Evolutionary conservation across 768 basidiomycete genomes (phyloP), one percentile per base, ranked within the genome.

Genomic region (Rhodotorula graminis): DNA sequence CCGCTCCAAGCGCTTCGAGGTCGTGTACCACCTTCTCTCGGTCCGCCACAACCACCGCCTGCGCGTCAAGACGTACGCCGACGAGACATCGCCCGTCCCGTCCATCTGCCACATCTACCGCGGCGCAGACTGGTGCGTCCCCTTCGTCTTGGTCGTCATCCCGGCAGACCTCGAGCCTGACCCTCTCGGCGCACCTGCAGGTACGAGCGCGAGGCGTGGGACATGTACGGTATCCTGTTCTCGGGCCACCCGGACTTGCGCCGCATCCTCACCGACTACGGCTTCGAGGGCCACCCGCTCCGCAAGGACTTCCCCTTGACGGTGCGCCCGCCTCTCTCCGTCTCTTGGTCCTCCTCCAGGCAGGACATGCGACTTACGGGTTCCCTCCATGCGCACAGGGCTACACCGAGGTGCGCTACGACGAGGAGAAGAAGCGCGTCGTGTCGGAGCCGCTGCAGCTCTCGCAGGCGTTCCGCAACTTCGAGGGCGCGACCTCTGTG

Each of bases 201-300:
- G 90, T 97, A 96, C 81, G 96, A 99, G 82, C 86, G 96, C 70
- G 96, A 99, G 82, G 89, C 91, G 42, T 99, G 95, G 94, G 96
- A 99, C 83, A 85, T 99, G 82, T 99, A 84, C 80, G 96, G 96
- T 58, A 90, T 99, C 60, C 96, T 93, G 85, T 99, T 99, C 85
- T 87, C 87, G 72, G 90, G 88, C 61, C 96, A 99, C 82, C 96
- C 96, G 31, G 96, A 99, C 82, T 85, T 99, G 90, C 93, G 96
- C 73, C 91, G 96, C 65, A 93, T 99, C 81, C 84, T 99, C 78
- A 99, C 96, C 56, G 96, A 99, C 81, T 99, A 99, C 81, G 96
- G 94, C 88, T 81, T 72, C 77, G 78, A 73, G 65, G 96, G 96
- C 31, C 93, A 99, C 80, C 96, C 96, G 18, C 82, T 99, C 59